Evolutionary conservation across 441 rosid species (phyloP).

Genomic region (Erysimum cheiri): DNA sequence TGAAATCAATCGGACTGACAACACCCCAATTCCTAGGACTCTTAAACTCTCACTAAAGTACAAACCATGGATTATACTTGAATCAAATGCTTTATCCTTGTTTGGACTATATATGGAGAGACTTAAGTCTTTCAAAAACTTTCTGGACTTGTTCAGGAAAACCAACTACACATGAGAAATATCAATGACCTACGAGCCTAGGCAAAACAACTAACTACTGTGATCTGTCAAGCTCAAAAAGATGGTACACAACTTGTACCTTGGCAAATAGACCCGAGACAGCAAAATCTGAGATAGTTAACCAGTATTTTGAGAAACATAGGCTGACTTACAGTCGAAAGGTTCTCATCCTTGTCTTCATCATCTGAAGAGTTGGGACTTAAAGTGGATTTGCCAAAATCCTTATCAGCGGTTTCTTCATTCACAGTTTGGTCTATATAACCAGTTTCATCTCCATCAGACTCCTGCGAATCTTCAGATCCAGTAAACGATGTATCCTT

Average conservation of each 20-base stretch:
- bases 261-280: neutral
- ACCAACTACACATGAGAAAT: neutral
- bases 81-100: conserved; percentile 7
- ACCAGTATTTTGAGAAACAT: conserved; percentile 38
- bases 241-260: neutral
- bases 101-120: neutral
- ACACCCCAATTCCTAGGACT: neutral
- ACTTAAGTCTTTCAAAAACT: neutral
- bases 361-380: conserved; percentile 36
- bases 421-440: conserved; percentile 43
- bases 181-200: conserved; percentile 16
- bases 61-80: too few species aligned
- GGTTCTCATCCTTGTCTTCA: conserved; percentile 46
- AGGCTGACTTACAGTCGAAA: conserved; percentile 44
- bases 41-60: neutral
- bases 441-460: conserved; percentile 50
- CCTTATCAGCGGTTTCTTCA: conserved; percentile 43
- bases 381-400: conserved; percentile 34
- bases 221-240: neutral
- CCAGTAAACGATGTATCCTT: conserved; percentile 31
- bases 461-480: conserved; percentile 48
- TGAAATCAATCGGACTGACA: neutral
- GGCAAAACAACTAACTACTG: conserved; percentile 2
- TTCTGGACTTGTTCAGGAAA: neutral
- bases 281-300: neutral